Evolutionary conservation across 2,329 filamentous ascomycete genomes (phyloP).

Genomic region (Coniella vitis): DNA sequence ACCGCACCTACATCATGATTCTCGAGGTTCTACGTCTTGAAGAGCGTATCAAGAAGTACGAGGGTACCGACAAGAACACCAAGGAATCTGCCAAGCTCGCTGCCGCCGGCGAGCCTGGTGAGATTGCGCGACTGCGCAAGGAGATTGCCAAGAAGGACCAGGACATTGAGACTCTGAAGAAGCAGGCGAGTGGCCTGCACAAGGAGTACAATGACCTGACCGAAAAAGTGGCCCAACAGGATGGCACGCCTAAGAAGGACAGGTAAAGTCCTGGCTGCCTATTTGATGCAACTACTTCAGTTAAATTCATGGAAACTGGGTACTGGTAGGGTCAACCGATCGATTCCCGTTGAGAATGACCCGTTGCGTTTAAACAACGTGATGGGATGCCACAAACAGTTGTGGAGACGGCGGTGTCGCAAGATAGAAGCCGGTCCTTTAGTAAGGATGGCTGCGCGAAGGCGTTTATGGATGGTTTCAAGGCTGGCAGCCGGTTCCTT

Average conservation of each 20-base stretch:
- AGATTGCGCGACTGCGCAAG: constrained; percentile 63
- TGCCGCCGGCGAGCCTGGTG: constrained; percentile 65
- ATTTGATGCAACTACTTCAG: not conserved
- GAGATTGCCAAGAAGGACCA: constrained; percentile 73
- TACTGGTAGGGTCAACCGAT: no score
- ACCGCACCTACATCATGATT: constrained; percentile 98
- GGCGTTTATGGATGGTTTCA: not conserved
- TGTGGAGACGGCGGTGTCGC: not conserved
- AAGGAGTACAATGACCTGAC: constrained; percentile 81
- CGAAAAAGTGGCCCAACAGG: constrained; percentile 65
- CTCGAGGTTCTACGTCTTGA: constrained; percentile 85
- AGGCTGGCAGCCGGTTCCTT: not conserved
- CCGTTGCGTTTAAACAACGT: no score
- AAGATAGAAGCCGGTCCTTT: no score
- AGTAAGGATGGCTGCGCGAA: not conserved
- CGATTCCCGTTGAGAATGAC: no score
- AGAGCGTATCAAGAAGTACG: constrained; percentile 79
- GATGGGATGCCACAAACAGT: not conserved
- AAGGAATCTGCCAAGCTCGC: constrained; percentile 69
- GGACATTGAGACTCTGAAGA: constrained; percentile 83
- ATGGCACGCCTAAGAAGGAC: constrained; percentile 51
- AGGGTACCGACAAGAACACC: constrained; percentile 52
- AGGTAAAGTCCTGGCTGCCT: constrained; percentile 29
- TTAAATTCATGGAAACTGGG: not conserved
- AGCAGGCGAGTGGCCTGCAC: constrained; percentile 78